Conservation (phyloP, 73 alveolate species). For the Blepharisma stoltei region DNA sequence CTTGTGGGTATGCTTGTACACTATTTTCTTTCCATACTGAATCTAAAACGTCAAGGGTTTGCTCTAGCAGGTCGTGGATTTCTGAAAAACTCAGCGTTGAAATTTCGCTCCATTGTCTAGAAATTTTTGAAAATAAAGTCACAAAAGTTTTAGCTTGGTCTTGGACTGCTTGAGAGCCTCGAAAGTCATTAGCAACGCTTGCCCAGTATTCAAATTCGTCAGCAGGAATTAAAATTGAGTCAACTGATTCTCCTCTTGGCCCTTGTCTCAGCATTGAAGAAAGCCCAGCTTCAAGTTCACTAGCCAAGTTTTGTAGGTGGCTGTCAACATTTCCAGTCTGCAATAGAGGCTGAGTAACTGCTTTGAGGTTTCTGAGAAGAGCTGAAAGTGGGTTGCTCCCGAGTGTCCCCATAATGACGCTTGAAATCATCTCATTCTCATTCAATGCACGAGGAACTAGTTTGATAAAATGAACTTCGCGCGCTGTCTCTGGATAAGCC, state of each 20-base stretch:
- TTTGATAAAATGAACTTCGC: constrained; percentile 32
- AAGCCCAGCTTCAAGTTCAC: constrained; percentile 4
- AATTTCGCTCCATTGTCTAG: constrained; percentile 45
- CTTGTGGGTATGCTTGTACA: constrained; percentile 55
- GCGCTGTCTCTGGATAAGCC: not conserved
- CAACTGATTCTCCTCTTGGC: constrained; percentile 1
- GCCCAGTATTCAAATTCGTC: constrained; percentile 73
- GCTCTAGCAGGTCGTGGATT: constrained; percentile 45
- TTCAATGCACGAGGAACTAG: not conserved
- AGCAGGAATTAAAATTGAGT: constrained; percentile 56
- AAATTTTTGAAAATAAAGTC: constrained; percentile 42
- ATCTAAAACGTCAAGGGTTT: constrained; percentile 53
- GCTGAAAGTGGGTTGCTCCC: not conserved
- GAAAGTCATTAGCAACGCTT: constrained; percentile 48
- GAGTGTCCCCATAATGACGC: not conserved
- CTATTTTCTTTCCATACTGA: constrained; percentile 54
- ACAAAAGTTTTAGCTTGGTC: constrained; percentile 55
- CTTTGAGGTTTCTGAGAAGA: not conserved
- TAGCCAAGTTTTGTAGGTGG: not conserved
- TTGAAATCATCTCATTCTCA: not conserved
- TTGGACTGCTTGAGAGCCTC: constrained; percentile 30
- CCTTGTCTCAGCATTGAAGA: constrained; percentile 6
- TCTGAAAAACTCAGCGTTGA: constrained; percentile 46
- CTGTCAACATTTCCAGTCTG: not conserved
- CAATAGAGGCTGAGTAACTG: not conserved